Evolutionary conservation across 768 basidiomycete genomes (phyloP), one percentile per base, ranked within the genome.

Genomic region (Mycena indigotica): DNA sequence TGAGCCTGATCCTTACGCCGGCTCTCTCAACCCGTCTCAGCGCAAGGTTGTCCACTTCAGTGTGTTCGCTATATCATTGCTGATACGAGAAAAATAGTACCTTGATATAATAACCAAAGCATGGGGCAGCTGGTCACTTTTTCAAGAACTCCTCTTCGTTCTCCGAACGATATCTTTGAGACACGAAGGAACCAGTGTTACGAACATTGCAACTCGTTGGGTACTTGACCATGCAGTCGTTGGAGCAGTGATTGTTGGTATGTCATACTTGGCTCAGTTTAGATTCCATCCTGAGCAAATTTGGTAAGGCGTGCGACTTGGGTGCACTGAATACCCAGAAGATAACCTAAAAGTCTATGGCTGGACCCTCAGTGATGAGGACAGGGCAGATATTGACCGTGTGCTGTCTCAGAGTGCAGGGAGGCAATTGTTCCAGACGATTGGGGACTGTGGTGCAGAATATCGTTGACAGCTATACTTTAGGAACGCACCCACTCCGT

Each of bases 361-460:
- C 2, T 85, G 91, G 67, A 69, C 62, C 3, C 73, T 93, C 51
- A 79, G 76, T 2, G 73, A 74, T 1, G 74, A 79, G 28, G 91
- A 93, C 65, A 80, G 80, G 40, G 67, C 71, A 8, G 79, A 72
- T n/a, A 89, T 93, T 60, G 86, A 89, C 56, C 73, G 69, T 1
- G 83, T 93, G 24, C 71, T 92, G 13, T 74, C 69, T 3, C 79
- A 75, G 40, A 90, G 87, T n/a, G 82, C 84, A 32, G 83, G 86
- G 3, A 73, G 82, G 40, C 77, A 68, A 23, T 77, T 92, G 69
- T 88, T 90, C 53, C 80, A 76, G 4, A 77, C 77, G 25, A 86
- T 93, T 58, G 91, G 91, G 10, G 91, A 93, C 70, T 93, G 91
- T 69, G 91, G 91, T 35, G 85, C 87, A 4, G 91, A 93, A 74